Evolutionary conservation across 2,329 filamentous ascomycete genomes (phyloP), one percentile per base, ranked within the genome.

Genomic region (Colletotrichum musicola): DNA sequence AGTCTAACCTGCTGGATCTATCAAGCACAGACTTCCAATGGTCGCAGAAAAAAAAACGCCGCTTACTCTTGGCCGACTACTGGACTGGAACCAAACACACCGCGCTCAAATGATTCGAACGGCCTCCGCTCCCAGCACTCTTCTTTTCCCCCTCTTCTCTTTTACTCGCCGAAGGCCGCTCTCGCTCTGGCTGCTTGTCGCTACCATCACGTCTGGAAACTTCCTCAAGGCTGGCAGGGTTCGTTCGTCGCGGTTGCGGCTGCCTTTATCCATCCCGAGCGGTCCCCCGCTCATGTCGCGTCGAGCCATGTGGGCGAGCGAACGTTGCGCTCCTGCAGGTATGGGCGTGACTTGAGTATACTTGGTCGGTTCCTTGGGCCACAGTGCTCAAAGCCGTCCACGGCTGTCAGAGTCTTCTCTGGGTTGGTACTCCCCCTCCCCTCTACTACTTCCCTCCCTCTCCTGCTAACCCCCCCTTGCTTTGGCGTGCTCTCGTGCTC

Each of bases 11-110:
- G 56, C 38, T 70, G 68, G 63, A 59, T 59, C 60, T 49, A 40
- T 62, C 50, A 60, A 62, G 70, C 62, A 68, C 63, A 62, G 63
- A 68, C 30, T 35, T 7, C n/a, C n/a, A n/a, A n/a, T n/a, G 30
- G 7, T 35, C 10, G 30, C 30, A 35, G 30, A 35, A 35, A 35
- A 35, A 35, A 10, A 35, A 35, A 10, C 30, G 7, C 30, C 30
- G 30, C 30, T 35, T 35, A 9, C 30, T 35, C 10, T 35, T 35
- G 30, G 30, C 30, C 30, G 7, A 35, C 7, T 35, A 10, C 30
- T 35, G 30, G 30, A 35, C 10, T 10, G 12, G 30, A 35, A 35
- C 30, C 30, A 35, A 3, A 35, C 7, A 35, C 30, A 35, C 30
- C 30, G 30, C 30, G 30, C 30, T 10, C 7, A 35, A 9, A 10